Percentiles rank a stretch among this genome's conserved stretches.
Conservation (phyloP, 148 eudicot species). For the Fagopyrum tataricum region DNA sequence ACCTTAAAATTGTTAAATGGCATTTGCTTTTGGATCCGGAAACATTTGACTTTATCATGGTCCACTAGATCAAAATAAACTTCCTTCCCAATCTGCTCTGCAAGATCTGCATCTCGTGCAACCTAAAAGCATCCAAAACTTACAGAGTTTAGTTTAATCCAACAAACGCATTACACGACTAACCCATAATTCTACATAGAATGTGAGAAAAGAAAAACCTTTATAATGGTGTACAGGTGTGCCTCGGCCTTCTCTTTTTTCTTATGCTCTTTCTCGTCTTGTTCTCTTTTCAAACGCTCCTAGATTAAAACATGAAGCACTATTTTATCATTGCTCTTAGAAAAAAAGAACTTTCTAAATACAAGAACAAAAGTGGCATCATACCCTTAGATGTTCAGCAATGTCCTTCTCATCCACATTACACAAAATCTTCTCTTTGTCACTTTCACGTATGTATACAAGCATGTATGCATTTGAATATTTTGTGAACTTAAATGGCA, state of each 20-base stretch:
- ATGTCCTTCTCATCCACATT: slow-evolving; percentile 94
- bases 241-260: slow-evolving; percentile 62
- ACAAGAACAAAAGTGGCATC: slow-evolving; percentile 10
- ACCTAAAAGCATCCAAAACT: slow-evolving; percentile 15
- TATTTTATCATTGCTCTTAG: neutral
- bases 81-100: slow-evolving; percentile 26
- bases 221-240: slow-evolving; percentile 62
- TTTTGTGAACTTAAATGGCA: slow-evolving; percentile 91
- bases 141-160: neutral
- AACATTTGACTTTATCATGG: slow-evolving; percentile 22
- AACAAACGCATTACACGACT: neutral
- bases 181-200: neutral
- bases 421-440: slow-evolving; percentile 87
- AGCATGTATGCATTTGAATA: slow-evolving; percentile 99
- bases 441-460: slow-evolving; percentile 91
- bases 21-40: slow-evolving; percentile 22
- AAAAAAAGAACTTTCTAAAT: neutral
- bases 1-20: slow-evolving; percentile 23
- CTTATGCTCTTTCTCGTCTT: slow-evolving; percentile 63
- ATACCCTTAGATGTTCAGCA: slow-evolving; percentile 90
- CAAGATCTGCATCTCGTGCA: slow-evolving; percentile 19
- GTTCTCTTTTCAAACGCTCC: slow-evolving; percentile 63
- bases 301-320: slow-evolving; percentile 14
- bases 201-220: slow-evolving; percentile 26
- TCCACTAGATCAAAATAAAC: slow-evolving; percentile 23